phyloP scores from a whole-genome alignment of 768 basidiomycete species.

The Suillus placidus region DNA sequence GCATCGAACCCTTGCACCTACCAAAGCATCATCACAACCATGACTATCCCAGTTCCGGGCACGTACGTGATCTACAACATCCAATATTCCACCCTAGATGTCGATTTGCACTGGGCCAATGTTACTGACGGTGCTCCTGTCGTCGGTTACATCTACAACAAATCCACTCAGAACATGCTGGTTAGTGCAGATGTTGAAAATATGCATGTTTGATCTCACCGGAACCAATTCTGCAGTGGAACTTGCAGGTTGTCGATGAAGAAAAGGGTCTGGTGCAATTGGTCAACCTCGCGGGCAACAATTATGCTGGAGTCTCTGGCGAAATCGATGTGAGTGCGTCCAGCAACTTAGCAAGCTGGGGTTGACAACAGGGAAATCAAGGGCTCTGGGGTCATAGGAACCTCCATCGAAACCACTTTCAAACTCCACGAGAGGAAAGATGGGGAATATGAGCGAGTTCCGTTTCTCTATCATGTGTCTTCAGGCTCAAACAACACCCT shows the following conservation, averaged over 20 bases:
- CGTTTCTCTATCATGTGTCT: neutral
- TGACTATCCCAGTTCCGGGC: slow-evolving; percentile 2
- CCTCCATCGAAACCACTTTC: neutral
- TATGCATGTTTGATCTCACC: neutral
- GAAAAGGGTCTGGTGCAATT: neutral
- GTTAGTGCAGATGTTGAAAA: neutral
- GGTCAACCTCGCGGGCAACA: neutral
- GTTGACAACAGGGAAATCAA: neutral
- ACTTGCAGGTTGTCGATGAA: neutral
- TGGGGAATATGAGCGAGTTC: neutral
- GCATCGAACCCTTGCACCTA: neutral
- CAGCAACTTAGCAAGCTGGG: neutral
- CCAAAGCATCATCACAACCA: neutral
- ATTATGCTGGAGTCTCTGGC: neutral
- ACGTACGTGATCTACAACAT: slow-evolving; percentile 4
- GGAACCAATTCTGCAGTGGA: neutral
- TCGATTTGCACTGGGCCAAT: neutral
- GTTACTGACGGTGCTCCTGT: neutral
- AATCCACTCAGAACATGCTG: neutral
- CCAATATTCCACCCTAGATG: neutral
- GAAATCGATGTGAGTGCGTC: neutral
- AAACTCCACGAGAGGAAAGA: neutral
- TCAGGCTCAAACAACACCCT: neutral
- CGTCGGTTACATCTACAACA: neutral
- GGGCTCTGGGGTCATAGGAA: neutral